Evolutionary conservation across 2,329 filamentous ascomycete genomes (phyloP).

Genomic region (Eurotiales sp.): DNA sequence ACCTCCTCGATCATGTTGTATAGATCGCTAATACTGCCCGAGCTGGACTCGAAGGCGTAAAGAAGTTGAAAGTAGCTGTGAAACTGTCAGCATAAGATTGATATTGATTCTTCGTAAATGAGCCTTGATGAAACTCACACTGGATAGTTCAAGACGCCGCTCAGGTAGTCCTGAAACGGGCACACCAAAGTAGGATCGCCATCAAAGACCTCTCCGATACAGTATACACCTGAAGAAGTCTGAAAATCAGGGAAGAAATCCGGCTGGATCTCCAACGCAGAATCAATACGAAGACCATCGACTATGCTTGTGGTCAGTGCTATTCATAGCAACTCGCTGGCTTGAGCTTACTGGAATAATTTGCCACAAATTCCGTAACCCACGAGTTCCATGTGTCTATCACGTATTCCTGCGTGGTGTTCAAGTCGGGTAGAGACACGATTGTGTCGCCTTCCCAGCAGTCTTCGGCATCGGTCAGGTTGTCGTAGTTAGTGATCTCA

Average conservation of each 20-base stretch:
- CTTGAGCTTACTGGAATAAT: slow-evolving; percentile 61
- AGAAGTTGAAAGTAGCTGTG: slow-evolving; percentile 31
- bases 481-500: slow-evolving; percentile 48
- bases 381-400: slow-evolving; percentile 53
- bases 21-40: slow-evolving; percentile 34
- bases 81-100: too few relatives aligned
- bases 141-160: slow-evolving; percentile 49
- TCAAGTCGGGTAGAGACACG: slow-evolving; percentile 58
- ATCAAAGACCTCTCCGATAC: slow-evolving; percentile 46
- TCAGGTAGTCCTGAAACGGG: slow-evolving; percentile 43
- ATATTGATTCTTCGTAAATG: too few relatives aligned
- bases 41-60: slow-evolving; percentile 31
- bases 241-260: slow-evolving; percentile 44
- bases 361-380: slow-evolving; percentile 55
- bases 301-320: slow-evolving; percentile 22
- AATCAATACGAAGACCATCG: slow-evolving; percentile 53
- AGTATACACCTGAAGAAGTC: slow-evolving; percentile 43
- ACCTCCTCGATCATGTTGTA: slow-evolving; percentile 33
- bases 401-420: slow-evolving; percentile 52
- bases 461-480: slow-evolving; percentile 42
- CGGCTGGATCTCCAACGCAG: slow-evolving; percentile 46
- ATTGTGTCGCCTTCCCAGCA: slow-evolving; percentile 56
- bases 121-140: too few relatives aligned
- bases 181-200: slow-evolving; percentile 42
- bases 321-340: slow-evolving; percentile 24